Conservation (phyloP, 2,329 filamentous ascomycete species). For the Elsinoe batatas region DNA sequence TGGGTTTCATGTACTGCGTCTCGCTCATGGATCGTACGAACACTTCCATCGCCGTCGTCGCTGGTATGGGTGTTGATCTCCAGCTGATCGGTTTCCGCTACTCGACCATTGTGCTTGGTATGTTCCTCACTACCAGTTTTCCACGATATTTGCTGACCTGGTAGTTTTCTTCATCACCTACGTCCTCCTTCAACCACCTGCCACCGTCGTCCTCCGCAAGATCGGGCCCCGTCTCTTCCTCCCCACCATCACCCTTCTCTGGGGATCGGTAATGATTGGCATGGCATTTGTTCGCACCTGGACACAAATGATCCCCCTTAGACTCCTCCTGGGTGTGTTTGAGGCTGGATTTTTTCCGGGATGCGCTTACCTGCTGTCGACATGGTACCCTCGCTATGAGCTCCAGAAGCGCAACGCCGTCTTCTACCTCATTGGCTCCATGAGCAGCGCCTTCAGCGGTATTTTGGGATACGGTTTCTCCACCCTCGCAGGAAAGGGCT, state of each 20-base stretch:
- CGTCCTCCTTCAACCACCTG: constrained; percentile 58
- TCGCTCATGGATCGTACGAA: constrained; percentile 74
- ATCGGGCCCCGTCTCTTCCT: constrained; percentile 38
- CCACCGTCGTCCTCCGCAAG: constrained; percentile 55
- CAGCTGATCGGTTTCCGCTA: constrained; percentile 26
- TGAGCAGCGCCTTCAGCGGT: constrained; percentile 40
- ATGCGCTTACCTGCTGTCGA: constrained; percentile 21
- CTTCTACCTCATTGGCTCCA: constrained; percentile 42
- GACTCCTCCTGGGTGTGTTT: constrained; percentile 50
- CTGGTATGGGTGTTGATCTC: constrained; percentile 43
- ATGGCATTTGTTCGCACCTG: constrained; percentile 52
- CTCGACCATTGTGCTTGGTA: constrained; percentile 44
- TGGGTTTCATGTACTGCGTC: constrained; percentile 56
- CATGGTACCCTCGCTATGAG: constrained; percentile 23
- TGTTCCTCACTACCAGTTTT: neutral
- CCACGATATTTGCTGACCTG: neutral
- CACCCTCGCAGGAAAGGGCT: constrained; percentile 21
- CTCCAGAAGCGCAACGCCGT: constrained; percentile 33
- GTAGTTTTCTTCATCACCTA: constrained; percentile 65
- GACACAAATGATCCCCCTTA: constrained; percentile 41
- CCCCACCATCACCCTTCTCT: constrained; percentile 34
- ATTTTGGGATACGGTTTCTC: constrained; percentile 31
- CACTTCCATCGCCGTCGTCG: constrained; percentile 61
- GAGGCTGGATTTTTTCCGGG: constrained; percentile 40
- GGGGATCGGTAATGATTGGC: constrained; percentile 51